Conservation (phyloP, 2,329 filamentous ascomycete genomes). For the Paecilomyces sp. region DNA sequence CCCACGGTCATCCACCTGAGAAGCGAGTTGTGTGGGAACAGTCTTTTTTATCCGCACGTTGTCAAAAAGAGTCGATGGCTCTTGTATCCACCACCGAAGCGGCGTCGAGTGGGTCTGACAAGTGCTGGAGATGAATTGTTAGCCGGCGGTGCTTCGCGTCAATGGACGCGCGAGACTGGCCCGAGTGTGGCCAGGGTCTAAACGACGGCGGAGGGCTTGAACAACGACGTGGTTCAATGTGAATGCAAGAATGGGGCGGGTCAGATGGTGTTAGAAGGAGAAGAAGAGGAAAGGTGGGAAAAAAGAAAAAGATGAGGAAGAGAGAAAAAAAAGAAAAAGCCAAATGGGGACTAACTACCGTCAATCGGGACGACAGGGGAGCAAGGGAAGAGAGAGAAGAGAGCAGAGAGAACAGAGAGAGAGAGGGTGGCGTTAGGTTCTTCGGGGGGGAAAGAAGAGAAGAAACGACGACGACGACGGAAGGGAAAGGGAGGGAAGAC, state of each 20-base stretch:
- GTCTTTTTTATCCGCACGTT: slow-evolving; percentile 35
- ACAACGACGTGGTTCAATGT: slow-evolving; percentile 1
- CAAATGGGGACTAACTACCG: slow-evolving; percentile 5
- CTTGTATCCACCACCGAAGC: slow-evolving; percentile 29
- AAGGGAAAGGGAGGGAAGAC: slow-evolving; percentile 3
- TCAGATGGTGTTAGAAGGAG: slow-evolving; percentile 1
- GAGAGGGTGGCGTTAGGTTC: neutral
- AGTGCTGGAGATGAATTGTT: slow-evolving; percentile 16
- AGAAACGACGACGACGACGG: slow-evolving; percentile 1
- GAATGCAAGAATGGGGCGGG: neutral
- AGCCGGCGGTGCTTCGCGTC: slow-evolving; percentile 25
- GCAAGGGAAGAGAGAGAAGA: too few species aligned
- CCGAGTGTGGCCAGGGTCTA: neutral
- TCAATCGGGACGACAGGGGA: slow-evolving; percentile 3
- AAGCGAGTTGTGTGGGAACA: slow-evolving; percentile 30
- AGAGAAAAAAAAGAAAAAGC: slow-evolving; percentile 8
- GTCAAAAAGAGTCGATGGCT: slow-evolving; percentile 28
- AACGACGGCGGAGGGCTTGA: neutral
- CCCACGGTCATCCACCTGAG: slow-evolving; percentile 34
- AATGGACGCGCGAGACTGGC: slow-evolving; percentile 15
- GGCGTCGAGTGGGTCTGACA: slow-evolving; percentile 31
- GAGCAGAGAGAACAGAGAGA: neutral
- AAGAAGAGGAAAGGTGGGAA: slow-evolving; percentile 10
- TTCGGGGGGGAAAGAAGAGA: neutral
- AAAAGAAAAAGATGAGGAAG: slow-evolving; percentile 9